A percentile compares a stretch with the other conserved stretches of the same genome.
Evolutionary conservation across 108 stramenopile species (phyloP).

Genomic region (Parietichytrium sp.): DNA sequence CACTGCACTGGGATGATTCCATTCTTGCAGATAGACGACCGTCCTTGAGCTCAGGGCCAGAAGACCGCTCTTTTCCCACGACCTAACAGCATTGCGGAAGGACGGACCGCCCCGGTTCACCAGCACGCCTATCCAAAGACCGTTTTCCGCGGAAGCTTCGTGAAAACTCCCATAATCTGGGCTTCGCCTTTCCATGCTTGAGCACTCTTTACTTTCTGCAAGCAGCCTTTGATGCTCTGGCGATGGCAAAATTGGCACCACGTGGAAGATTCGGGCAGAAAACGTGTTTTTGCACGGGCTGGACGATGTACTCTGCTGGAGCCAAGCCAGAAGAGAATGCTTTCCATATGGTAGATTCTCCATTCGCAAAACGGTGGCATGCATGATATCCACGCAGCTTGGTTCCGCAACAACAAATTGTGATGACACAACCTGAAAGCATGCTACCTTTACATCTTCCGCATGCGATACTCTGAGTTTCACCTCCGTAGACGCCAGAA

Average conservation of each 20-base stretch:
- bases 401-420: neutral
- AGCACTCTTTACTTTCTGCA: neutral
- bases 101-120: conserved; percentile 16
- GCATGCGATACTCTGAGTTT: neutral
- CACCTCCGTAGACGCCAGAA: neutral
- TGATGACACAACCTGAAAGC: neutral
- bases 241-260: neutral
- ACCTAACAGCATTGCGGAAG: neutral
- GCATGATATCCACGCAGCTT: neutral
- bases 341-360: neutral
- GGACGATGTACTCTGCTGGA: no score
- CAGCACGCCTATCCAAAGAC: neutral
- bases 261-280: neutral
- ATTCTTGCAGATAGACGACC: neutral
- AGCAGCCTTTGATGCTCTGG: neutral
- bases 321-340: neutral
- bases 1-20: neutral
- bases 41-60: neutral
- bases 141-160: neutral
- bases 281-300: no score
- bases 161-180: neutral
- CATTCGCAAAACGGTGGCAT: neutral
- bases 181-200: neutral
- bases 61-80: neutral
- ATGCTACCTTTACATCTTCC: neutral